Conservation (phyloP, 257 asterid species). For the Mitragyna speciosa region DNA sequence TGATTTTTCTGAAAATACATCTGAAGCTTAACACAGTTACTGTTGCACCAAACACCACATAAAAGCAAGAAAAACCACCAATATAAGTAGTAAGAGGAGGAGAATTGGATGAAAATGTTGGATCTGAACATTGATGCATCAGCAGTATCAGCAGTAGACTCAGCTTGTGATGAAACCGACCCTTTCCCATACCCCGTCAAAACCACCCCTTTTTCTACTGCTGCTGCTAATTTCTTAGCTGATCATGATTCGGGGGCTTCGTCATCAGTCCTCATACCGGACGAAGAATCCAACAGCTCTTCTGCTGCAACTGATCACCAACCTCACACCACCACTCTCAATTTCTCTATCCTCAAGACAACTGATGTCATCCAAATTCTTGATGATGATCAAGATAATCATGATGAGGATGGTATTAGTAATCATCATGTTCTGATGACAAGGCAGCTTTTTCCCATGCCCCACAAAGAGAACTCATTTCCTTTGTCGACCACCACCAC, state of each 20-base stretch:
- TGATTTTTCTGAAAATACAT: not conserved
- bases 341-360: slow-evolving; percentile 60
- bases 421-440: slow-evolving; percentile 12
- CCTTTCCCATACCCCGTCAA: not conserved
- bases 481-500: slow-evolving; percentile 18
- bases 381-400: slow-evolving; percentile 21
- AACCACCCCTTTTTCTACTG: not conserved
- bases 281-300: slow-evolving; percentile 58
- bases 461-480: slow-evolving; percentile 18
- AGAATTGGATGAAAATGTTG: slow-evolving; percentile 50
- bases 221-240: not conserved
- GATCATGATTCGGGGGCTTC: slow-evolving; percentile 52
- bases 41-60: not conserved
- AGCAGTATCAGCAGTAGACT: slow-evolving; percentile 42
- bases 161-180: slow-evolving; percentile 42
- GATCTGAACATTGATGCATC: slow-evolving; percentile 73
- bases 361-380: slow-evolving; percentile 32
- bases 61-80: no score
- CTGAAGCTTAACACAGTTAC: not conserved
- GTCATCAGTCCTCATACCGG: slow-evolving; percentile 39
- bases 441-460: slow-evolving; percentile 66
- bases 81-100: not conserved
- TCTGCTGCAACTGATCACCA: slow-evolving; percentile 16
- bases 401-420: slow-evolving; percentile 29
- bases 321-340: slow-evolving; percentile 41